phyloP scores from a whole-genome alignment of 2,329 filamentous ascomycete species.

The Raffaelea albimanens region DNA sequence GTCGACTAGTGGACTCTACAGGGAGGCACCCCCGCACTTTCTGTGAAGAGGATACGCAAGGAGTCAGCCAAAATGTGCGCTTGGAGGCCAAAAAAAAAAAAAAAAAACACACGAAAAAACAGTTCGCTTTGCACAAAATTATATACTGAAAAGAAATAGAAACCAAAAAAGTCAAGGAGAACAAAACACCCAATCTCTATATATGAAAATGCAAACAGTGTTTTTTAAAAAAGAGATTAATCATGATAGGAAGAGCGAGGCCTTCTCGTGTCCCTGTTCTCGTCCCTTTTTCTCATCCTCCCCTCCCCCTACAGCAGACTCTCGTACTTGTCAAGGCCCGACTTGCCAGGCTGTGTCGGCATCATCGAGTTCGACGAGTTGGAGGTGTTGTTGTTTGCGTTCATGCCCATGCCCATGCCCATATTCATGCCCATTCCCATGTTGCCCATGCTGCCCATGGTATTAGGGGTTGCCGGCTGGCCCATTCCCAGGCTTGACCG shows the following conservation, averaged over 20 bases:
- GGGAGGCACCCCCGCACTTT: no score
- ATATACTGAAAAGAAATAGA: neutral
- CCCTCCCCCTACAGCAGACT: conserved; percentile 43
- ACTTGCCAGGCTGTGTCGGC: conserved; percentile 27
- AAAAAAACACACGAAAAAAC: neutral
- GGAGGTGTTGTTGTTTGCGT: no score
- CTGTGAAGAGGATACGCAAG: no score
- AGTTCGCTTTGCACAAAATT: neutral
- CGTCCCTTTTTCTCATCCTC: neutral
- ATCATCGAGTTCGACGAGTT: conserved; percentile 16
- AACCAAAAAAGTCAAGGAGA: neutral
- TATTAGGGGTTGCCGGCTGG: conserved; percentile 2
- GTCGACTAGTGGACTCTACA: no score
- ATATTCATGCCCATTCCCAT: conserved; percentile 18
- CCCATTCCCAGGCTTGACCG: conserved; percentile 6
- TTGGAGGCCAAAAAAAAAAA: neutral
- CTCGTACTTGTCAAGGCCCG: conserved; percentile 58
- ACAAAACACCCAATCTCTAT: neutral
- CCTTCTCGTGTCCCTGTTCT: no score
- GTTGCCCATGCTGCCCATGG: neutral
- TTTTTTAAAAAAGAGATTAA: no score
- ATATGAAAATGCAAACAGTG: neutral
- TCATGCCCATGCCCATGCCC: conserved; percentile 15
- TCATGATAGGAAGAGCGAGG: no score
- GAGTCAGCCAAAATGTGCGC: no score